Evolutionary conservation across 257 asterid genomes (phyloP).

Genomic region (Schizonepeta tenuifolia): DNA sequence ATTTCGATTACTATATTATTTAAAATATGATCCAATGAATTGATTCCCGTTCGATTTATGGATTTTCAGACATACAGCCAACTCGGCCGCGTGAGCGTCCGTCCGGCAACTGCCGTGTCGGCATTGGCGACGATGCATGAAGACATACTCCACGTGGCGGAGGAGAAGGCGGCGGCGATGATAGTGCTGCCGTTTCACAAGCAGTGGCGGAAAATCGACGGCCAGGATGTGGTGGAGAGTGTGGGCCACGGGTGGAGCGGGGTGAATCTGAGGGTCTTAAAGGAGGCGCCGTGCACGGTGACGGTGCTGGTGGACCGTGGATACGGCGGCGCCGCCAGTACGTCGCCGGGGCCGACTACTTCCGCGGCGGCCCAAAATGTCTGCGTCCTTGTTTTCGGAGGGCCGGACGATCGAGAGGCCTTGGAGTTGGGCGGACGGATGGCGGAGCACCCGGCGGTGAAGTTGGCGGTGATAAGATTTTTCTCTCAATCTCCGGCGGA

Average conservation of each 20-base stretch:
- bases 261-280: slow-evolving; percentile 42
- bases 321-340: slow-evolving; percentile 23
- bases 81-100: slow-evolving; percentile 35
- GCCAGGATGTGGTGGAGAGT: slow-evolving; percentile 37
- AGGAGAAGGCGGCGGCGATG: slow-evolving; percentile 39
- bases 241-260: slow-evolving; percentile 43
- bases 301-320: slow-evolving; percentile 55
- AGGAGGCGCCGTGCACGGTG: slow-evolving; percentile 46
- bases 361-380: slow-evolving; percentile 37
- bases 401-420: slow-evolving; percentile 55
- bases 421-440: slow-evolving; percentile 53
- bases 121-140: slow-evolving; percentile 50
- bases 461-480: slow-evolving; percentile 43
- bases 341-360: too few species aligned
- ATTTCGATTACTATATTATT: too few species aligned
- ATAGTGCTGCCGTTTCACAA: slow-evolving; percentile 48
- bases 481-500: too few species aligned
- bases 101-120: slow-evolving; percentile 41
- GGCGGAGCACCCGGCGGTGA: slow-evolving; percentile 57
- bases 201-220: slow-evolving; percentile 40
- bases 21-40: too few species aligned
- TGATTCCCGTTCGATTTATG: too few species aligned
- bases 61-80: slow-evolving; percentile 31
- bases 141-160: slow-evolving; percentile 53
- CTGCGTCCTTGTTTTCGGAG: slow-evolving; percentile 58